Base-by-base conservation (phyloP, 345 rosid genomes). In the Gossypium ekmanianum region DNA sequence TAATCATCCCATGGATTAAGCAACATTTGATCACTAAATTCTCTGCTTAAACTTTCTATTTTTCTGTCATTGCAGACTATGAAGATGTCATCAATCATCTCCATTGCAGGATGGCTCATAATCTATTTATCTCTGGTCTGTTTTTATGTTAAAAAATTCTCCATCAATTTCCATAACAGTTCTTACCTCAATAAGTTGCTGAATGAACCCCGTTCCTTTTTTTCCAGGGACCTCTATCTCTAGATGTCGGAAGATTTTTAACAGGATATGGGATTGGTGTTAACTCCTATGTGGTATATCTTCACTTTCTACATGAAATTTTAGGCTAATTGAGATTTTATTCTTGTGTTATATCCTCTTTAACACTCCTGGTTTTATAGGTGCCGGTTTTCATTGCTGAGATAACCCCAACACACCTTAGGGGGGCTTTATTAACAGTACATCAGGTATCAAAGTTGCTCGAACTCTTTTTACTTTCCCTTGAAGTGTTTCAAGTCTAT, bases 91-190 rank as follows among this genome's bases (percentile, higher is more conserved):
- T 79, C 87, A 69, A 85, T 74, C 16, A 75, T 85, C 71, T 92
- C 97, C 71, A 81, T 83, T 2, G 89, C 87, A 61, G 97, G 97
- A 59, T 94, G 97, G 97, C 87, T 92, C 66, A 85, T 87, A 59
- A 90, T 94, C 75, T 92, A 88, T 87, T 88, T 92, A 75, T 97
- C 98, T 47, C 20, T 8, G 52, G 61, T 52, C 20, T 52, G 61
- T 52, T 12, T 59, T 18, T 70, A 29, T 47, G 22, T 61, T 51
- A 43, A 24, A 9, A 34, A 56, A 56, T 58, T 29, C 43, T 73
- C 68, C 1, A 73, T 45, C 44, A 27, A 11, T 8, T 48, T 73
- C 10, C 17, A 0, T 43, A 20, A 61, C 48, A 24, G 27, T 7
- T 9, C 24, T 74, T 17, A 11, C 41, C 47, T 61, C 7, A 1